phyloP scores from a whole-genome alignment of 495 filamentous ascomycete species.

The Aspergillus incahuasiensis region DNA sequence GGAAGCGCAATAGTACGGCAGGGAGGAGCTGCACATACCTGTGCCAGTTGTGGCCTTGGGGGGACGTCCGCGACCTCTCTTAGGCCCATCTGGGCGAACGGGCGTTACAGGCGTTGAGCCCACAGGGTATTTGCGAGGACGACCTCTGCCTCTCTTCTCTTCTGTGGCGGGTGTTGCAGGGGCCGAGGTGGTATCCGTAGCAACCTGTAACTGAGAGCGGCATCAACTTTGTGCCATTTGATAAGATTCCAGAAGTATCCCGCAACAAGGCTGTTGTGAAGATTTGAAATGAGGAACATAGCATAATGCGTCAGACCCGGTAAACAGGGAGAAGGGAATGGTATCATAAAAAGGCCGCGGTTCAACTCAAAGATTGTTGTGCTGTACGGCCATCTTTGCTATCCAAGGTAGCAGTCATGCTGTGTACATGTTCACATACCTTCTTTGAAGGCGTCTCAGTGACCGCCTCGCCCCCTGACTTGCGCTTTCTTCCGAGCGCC shows the following conservation, averaged over 20 bases:
- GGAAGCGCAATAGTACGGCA: background rate
- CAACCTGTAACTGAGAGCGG: constrained; percentile 5
- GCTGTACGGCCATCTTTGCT: too few species aligned
- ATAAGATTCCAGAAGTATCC: background rate
- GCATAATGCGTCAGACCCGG: too few species aligned
- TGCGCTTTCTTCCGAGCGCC: constrained; percentile 28
- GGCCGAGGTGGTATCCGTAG: constrained; percentile 3
- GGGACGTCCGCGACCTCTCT: constrained; percentile 40
- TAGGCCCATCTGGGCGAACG: constrained; percentile 26
- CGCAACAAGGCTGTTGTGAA: background rate
- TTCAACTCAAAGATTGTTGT: too few species aligned
- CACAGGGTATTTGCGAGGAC: constrained; percentile 35
- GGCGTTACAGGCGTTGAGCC: constrained; percentile 20
- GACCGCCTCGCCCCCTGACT: constrained; percentile 21
- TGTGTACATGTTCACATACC: constrained; percentile 9
- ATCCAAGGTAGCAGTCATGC: background rate
- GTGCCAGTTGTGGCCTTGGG: constrained; percentile 24
- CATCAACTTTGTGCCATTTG: background rate
- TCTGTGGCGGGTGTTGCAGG: constrained; percentile 23
- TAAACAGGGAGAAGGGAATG: too few species aligned
- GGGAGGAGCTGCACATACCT: constrained; percentile 4
- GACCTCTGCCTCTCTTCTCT: constrained; percentile 38
- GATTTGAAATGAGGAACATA: too few species aligned
- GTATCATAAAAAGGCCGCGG: too few species aligned
- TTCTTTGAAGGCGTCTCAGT: constrained; percentile 23